Percentiles rank a stretch among this genome's conserved stretches.
Conservation (phyloP, 371 early-diverging fungal genomes). For the Syncephalis fuscata region DNA sequence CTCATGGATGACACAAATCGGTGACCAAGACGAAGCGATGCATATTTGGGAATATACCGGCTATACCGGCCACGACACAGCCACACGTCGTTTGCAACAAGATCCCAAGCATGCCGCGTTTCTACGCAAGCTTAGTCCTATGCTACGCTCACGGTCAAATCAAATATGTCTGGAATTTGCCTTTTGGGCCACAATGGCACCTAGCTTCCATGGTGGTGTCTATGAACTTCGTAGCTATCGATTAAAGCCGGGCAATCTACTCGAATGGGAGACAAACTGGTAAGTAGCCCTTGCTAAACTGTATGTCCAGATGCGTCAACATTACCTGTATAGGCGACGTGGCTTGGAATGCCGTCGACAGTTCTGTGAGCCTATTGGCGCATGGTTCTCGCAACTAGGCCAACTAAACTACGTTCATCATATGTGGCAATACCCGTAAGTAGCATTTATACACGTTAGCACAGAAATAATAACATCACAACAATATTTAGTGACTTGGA, state of each 20-base stretch:
- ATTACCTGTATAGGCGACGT: slow-evolving; percentile 38
- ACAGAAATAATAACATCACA: too few species aligned
- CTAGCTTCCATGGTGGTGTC: slow-evolving; percentile 55
- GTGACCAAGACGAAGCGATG: slow-evolving; percentile 72
- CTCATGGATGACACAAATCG: slow-evolving; percentile 73
- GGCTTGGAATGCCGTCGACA: slow-evolving; percentile 76
- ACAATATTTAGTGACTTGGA: slow-evolving; percentile 59
- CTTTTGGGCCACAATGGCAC: slow-evolving; percentile 75
- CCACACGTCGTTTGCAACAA: slow-evolving; percentile 25
- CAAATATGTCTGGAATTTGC: slow-evolving; percentile 84
- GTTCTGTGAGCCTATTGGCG: slow-evolving; percentile 81
- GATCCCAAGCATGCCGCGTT: slow-evolving; percentile 25
- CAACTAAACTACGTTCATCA: slow-evolving; percentile 79
- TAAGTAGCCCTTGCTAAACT: slow-evolving; percentile 4
- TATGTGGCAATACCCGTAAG: slow-evolving; percentile 79
- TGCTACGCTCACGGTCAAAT: slow-evolving; percentile 55
- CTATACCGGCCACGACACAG: slow-evolving; percentile 57
- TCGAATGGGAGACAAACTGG: slow-evolving; percentile 90
- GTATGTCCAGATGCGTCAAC: neutral
- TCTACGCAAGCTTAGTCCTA: slow-evolving; percentile 38
- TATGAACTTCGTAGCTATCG: slow-evolving; percentile 82
- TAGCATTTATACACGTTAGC: slow-evolving; percentile 7
- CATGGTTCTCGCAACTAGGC: slow-evolving; percentile 91
- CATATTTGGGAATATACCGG: slow-evolving; percentile 91
- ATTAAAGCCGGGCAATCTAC: slow-evolving; percentile 71